Percentiles rank a stretch among this genome's conserved stretches.
Conservation (phyloP, 2,329 filamentous ascomycete genomes). For the Penicillium digitatum region DNA sequence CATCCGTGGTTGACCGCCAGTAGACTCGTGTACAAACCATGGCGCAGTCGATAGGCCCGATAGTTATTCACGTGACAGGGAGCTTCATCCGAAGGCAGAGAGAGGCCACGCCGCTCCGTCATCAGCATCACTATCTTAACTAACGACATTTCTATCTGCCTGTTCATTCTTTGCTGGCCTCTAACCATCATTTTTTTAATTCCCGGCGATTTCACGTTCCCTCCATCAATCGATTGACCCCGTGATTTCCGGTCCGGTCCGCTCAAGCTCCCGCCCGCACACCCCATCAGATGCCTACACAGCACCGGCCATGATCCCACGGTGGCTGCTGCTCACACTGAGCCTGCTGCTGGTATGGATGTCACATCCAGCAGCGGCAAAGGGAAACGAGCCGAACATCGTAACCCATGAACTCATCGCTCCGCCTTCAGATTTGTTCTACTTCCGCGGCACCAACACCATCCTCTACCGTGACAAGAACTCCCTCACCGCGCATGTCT, state of each 20-base stretch:
- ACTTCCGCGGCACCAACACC: conserved; percentile 85
- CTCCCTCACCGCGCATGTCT: conserved; percentile 67
- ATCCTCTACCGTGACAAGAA: conserved; percentile 68
- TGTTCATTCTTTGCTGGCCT: neutral
- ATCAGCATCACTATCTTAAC: conserved; percentile 1
- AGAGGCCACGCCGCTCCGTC: conserved; percentile 29
- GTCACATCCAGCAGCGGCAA: conserved; percentile 49
- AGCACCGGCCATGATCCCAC: conserved; percentile 36
- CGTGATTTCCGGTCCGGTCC: conserved; percentile 15
- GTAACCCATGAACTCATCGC: conserved; percentile 62
- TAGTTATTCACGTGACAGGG: conserved; percentile 31
- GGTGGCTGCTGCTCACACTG: conserved; percentile 47
- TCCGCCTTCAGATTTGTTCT: conserved; percentile 67
- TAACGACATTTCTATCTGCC: neutral
- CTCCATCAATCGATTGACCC: conserved; percentile 1
- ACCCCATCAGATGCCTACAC: conserved; percentile 29
- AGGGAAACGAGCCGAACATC: conserved; percentile 61
- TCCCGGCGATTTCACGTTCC: neutral
- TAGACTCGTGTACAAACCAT: neutral
- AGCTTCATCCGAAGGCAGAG: conserved; percentile 17
- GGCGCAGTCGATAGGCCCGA: conserved; percentile 11
- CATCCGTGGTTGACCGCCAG: neutral
- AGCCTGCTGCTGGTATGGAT: conserved; percentile 52
- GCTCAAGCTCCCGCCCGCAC: conserved; percentile 8
- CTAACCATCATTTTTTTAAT: neutral